Conservation (phyloP, 805 yeast genomes). For the Lipomyces yamadae region DNA sequence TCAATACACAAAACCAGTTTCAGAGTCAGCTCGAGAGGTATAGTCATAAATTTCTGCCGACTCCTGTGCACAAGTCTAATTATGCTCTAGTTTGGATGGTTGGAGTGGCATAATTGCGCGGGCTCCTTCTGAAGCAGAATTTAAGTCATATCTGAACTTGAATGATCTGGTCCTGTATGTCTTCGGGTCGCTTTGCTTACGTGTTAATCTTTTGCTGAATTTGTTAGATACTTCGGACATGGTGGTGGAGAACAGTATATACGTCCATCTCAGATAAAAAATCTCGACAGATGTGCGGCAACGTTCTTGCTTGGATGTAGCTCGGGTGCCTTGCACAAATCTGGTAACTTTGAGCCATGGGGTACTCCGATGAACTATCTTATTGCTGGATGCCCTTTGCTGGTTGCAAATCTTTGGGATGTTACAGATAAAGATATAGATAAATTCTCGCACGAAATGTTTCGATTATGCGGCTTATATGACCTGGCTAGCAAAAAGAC, state of each 20-base stretch:
- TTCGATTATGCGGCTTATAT: slow-evolving; percentile 70
- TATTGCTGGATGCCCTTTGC: slow-evolving; percentile 79
- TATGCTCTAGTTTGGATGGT: slow-evolving; percentile 36
- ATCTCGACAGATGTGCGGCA: slow-evolving; percentile 48
- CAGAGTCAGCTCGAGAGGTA: slow-evolving; percentile 41
- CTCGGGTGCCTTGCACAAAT: slow-evolving; percentile 66
- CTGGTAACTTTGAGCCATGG: slow-evolving; percentile 67
- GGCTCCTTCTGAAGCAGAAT: slow-evolving; percentile 62
- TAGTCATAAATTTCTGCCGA: background rate
- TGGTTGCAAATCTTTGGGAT: slow-evolving; percentile 91
- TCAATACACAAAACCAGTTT: slow-evolving; percentile 66
- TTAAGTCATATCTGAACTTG: slow-evolving; percentile 51
- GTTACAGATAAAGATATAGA: slow-evolving; percentile 97
- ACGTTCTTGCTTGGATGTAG: slow-evolving; percentile 83
- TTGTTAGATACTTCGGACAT: slow-evolving; percentile 65
- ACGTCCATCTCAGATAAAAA: slow-evolving; percentile 58
- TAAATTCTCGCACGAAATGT: slow-evolving; percentile 64
- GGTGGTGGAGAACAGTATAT: slow-evolving; percentile 94
- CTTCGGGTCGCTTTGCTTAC: background rate
- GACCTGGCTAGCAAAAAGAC: slow-evolving; percentile 29
- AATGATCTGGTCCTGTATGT: slow-evolving; percentile 64
- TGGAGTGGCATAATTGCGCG: slow-evolving; percentile 63
- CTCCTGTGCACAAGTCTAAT: background rate
- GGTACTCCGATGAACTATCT: slow-evolving; percentile 81
- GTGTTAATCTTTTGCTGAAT: background rate